These are phyloP conservation scores for Hypoxylon sp. DNA, from an alignment of 2,329 filamentous ascomycete genomes.

Conservation along the genomic window DNA sequence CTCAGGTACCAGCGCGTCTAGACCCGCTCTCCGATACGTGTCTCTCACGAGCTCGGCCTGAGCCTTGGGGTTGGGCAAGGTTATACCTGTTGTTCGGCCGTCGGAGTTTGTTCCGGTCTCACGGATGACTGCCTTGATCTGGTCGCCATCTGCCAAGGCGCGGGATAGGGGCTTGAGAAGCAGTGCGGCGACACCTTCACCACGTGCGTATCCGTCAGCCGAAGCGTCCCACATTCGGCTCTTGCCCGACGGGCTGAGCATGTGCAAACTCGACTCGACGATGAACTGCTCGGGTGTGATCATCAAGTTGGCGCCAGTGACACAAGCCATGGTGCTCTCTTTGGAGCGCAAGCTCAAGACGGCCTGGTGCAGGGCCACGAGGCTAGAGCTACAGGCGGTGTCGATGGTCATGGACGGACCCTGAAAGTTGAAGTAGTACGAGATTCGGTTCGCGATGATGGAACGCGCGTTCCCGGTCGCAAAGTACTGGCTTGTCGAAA, in stretches of 20 bases:
- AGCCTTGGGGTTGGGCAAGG: constrained; percentile 57
- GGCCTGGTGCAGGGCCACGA: constrained; percentile 50
- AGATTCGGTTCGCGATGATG: constrained; percentile 51
- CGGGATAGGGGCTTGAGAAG: constrained; percentile 59
- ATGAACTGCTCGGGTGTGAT: constrained; percentile 54
- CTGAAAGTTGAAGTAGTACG: constrained; percentile 51
- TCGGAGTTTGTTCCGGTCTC: constrained; percentile 59
- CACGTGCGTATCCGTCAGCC: constrained; percentile 66
- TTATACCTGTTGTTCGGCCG: constrained; percentile 61
- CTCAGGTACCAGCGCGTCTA: constrained; percentile 44
- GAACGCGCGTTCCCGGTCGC: constrained; percentile 46
- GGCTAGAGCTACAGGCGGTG: constrained; percentile 52
- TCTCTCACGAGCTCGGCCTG: constrained; percentile 55
- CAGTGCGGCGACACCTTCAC: constrained; percentile 61
- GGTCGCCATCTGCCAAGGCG: constrained; percentile 59
- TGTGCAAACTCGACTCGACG: constrained; percentile 53
- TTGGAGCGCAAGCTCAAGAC: constrained; percentile 52
- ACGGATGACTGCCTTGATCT: constrained; percentile 56
- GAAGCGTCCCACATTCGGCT: constrained; percentile 58
- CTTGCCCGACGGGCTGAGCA: constrained; percentile 54
- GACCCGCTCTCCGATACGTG: constrained; percentile 54
- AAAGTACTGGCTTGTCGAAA: constrained; percentile 43
- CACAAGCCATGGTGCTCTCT: constrained; percentile 52
- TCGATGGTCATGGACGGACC: constrained; percentile 52
- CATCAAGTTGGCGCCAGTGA: constrained; percentile 55